Evolutionary conservation across 164 flowering plant genomes (phyloP).

Genomic region (Santalum album): DNA sequence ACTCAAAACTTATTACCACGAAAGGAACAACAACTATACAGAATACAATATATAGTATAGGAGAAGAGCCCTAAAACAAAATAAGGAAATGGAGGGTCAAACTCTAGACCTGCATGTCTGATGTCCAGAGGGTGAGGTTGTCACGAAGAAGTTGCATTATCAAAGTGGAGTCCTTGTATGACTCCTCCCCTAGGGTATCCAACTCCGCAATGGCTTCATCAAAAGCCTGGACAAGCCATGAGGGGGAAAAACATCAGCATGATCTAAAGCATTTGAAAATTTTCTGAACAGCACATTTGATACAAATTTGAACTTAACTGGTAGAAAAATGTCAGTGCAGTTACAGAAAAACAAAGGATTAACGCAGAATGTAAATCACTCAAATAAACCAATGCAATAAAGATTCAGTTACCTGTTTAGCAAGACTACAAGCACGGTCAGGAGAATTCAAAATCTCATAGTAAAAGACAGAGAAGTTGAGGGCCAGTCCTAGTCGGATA

Average conservation of each 20-base stretch:
- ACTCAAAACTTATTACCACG: not conserved
- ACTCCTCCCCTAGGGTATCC: constrained; percentile 5
- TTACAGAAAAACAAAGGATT: too few species aligned
- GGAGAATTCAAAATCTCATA: constrained; percentile 86
- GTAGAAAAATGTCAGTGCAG: too few species aligned
- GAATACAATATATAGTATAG: too few species aligned
- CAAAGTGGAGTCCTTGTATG: constrained; percentile 4
- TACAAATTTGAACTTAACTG: too few species aligned
- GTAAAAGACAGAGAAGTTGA: constrained; percentile 86
- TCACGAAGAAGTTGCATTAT: constrained; percentile 5
- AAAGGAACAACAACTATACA: too few species aligned
- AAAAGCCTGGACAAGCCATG: constrained; percentile 6
- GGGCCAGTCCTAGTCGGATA: constrained; percentile 77
- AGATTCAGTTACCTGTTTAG: constrained; percentile 83
- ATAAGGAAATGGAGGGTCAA: not conserved
- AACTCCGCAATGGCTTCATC: constrained; percentile 8
- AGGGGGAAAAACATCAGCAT: too few species aligned
- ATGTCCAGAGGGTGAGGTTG: not conserved
- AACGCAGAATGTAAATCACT: too few species aligned
- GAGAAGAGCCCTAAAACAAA: too few species aligned
- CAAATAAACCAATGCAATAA: too few species aligned
- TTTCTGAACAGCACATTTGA: too few species aligned
- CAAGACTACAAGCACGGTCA: constrained; percentile 80
- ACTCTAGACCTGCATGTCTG: not conserved
- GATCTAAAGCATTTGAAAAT: too few species aligned